A percentile compares a stretch with the other conserved stretches of the same genome.
phyloP scores from a whole-genome alignment of 768 basidiomycete genomes.

The Termitomyces sp. region DNA sequence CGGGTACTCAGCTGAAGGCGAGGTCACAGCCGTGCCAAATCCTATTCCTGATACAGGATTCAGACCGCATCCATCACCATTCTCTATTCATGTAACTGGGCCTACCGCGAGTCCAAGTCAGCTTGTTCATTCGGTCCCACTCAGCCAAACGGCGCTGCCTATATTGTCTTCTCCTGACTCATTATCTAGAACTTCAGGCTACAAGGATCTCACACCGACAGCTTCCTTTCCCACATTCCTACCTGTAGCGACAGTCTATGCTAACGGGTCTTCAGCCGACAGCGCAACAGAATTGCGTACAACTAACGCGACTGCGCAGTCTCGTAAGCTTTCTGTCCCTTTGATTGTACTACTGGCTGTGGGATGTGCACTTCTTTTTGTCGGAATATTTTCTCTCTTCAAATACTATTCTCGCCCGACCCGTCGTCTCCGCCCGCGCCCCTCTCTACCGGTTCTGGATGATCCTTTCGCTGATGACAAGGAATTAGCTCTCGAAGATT shows the following conservation, averaged over 20 bases:
- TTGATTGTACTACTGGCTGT: slow-evolving; percentile 49
- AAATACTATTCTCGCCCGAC: slow-evolving; percentile 45
- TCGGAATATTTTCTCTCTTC: slow-evolving; percentile 41
- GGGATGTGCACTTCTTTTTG: slow-evolving; percentile 41
- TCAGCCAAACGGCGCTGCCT: slow-evolving; percentile 11
- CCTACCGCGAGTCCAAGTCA: slow-evolving; percentile 20
- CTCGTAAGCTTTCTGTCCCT: slow-evolving; percentile 39
- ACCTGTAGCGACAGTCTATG: slow-evolving; percentile 10
- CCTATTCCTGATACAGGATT: slow-evolving; percentile 43
- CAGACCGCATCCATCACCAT: slow-evolving; percentile 12
- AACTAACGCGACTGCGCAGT: slow-evolving; percentile 5
- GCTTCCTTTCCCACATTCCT: slow-evolving; percentile 11
- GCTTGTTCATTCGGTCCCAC: slow-evolving; percentile 10
- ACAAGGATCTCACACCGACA: slow-evolving; percentile 6
- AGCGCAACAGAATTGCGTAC: background rate
- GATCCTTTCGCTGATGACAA: slow-evolving; percentile 46
- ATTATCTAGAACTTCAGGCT: slow-evolving; percentile 15
- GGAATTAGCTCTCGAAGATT: slow-evolving; percentile 44
- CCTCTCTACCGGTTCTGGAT: slow-evolving; percentile 69
- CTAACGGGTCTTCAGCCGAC: slow-evolving; percentile 2
- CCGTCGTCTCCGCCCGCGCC: slow-evolving; percentile 53
- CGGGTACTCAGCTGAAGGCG: slow-evolving; percentile 16
- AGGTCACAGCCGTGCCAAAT: slow-evolving; percentile 39
- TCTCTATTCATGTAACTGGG: slow-evolving; percentile 22
- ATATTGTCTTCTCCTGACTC: slow-evolving; percentile 19